Evolutionary conservation across 2,329 filamentous ascomycete species (phyloP).

Genomic region (Trichoderma cornu-damae): DNA sequence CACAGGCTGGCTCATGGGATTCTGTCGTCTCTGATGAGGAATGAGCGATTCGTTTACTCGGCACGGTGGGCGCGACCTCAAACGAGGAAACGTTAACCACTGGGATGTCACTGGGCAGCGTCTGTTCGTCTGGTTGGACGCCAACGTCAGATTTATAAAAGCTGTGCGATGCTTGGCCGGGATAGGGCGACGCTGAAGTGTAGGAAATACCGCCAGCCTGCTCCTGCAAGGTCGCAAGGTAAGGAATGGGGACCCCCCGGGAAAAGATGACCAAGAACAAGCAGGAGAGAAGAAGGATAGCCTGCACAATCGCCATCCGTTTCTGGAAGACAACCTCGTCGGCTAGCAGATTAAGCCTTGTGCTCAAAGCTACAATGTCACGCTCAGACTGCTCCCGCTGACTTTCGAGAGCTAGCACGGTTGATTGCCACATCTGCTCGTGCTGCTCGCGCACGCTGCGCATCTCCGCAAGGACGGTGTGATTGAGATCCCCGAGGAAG

Average conservation of each 20-base stretch:
- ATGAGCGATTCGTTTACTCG: neutral
- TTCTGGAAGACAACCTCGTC: constrained; percentile 87
- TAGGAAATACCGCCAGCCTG: constrained; percentile 25
- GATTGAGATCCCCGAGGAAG: constrained; percentile 82
- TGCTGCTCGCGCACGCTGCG: constrained; percentile 77
- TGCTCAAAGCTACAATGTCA: constrained; percentile 76
- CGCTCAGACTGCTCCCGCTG: constrained; percentile 79
- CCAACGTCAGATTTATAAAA: constrained; percentile 6
- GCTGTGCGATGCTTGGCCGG: constrained; percentile 18
- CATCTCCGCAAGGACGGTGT: constrained; percentile 77
- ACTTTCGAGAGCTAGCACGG: constrained; percentile 82
- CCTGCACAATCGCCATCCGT: constrained; percentile 89
- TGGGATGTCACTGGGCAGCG: neutral
- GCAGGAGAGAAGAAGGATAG: constrained; percentile 78
- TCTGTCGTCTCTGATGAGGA: neutral
- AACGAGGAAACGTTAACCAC: neutral
- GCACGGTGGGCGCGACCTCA: neutral
- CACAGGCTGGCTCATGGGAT: neutral
- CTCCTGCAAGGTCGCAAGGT: constrained; percentile 30
- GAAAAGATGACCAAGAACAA: constrained; percentile 83
- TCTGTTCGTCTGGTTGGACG: neutral
- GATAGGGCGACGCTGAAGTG: constrained; percentile 21
- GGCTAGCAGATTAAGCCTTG: constrained; percentile 79
- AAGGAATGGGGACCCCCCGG: constrained; percentile 41
- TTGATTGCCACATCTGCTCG: constrained; percentile 94